phyloP scores from a whole-genome alignment of 2,329 filamentous ascomycete species.

The Trichoderma asperellum region DNA sequence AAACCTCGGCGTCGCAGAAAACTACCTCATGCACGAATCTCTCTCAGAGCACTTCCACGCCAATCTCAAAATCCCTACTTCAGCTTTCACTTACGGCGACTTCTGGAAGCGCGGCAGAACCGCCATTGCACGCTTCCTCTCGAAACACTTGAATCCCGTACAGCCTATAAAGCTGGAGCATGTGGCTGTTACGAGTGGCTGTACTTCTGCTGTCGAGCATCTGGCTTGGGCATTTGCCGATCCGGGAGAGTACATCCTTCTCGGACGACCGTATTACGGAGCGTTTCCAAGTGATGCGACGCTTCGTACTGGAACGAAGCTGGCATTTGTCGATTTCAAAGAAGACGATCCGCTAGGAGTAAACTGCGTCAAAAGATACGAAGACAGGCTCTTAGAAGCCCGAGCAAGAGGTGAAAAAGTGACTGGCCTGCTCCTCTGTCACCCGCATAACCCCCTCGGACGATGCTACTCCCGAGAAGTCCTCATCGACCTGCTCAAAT shows the following conservation, averaged over 20 bases:
- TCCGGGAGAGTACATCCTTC: conserved; percentile 46
- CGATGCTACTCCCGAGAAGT: conserved; percentile 49
- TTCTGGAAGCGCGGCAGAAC: conserved; percentile 43
- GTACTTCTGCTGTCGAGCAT: conserved; percentile 48
- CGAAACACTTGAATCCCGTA: conserved; percentile 39
- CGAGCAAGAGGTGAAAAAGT: conserved; percentile 47
- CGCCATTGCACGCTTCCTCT: conserved; percentile 45
- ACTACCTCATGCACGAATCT: conserved; percentile 54
- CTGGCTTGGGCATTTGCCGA: conserved; percentile 46
- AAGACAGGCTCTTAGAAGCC: conserved; percentile 46
- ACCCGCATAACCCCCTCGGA: conserved; percentile 58
- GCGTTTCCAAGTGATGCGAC: conserved; percentile 52
- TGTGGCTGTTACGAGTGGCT: conserved; percentile 47
- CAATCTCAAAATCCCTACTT: conserved; percentile 40
- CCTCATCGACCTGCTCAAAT: conserved; percentile 47
- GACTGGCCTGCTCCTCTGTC: conserved; percentile 54
- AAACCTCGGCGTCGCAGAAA: conserved; percentile 58
- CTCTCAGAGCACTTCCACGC: conserved; percentile 48
- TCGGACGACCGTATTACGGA: conserved; percentile 53
- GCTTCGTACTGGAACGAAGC: conserved; percentile 46
- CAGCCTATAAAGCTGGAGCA: conserved; percentile 40
- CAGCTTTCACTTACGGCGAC: conserved; percentile 48
- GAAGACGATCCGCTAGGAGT: conserved; percentile 49
- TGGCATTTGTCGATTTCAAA: conserved; percentile 51
- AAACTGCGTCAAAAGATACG: conserved; percentile 50